phyloP scores from a whole-genome alignment of 495 filamentous ascomycete genomes.

The Cetradonia linearis region DNA sequence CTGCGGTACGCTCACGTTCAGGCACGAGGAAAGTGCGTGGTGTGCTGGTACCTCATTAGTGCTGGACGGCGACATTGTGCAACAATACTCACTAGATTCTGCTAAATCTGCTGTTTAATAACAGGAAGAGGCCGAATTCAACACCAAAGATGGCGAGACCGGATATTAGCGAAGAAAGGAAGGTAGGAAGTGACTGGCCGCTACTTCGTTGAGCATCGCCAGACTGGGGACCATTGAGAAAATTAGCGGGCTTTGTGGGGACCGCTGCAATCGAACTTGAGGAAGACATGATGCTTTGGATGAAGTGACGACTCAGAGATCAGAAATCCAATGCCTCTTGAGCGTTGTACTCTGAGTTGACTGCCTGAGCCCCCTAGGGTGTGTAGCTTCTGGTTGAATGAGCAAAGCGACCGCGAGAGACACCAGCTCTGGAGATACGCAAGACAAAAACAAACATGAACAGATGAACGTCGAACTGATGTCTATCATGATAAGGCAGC shows the following conservation, averaged over 20 bases:
- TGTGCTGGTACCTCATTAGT: constrained; percentile 42
- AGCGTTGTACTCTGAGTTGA: neutral
- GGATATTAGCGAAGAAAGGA: constrained; percentile 65
- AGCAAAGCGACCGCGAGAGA: neutral
- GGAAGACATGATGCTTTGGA: constrained; percentile 8
- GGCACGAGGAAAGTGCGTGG: constrained; percentile 88
- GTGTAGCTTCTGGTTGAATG: neutral
- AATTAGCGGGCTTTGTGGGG: constrained; percentile 30
- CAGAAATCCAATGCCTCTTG: neutral
- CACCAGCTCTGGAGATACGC: neutral
- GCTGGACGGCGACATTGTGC: constrained; percentile 2
- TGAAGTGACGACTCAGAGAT: neutral
- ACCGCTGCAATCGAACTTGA: constrained; percentile 21
- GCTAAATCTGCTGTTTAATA: constrained; percentile 66
- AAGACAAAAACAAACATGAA: neutral
- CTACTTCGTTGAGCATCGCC: constrained; percentile 37
- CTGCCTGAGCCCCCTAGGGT: neutral
- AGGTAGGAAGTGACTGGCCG: constrained; percentile 44
- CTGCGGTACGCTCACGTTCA: constrained; percentile 67
- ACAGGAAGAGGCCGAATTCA: constrained; percentile 64
- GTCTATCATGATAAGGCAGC: neutral
- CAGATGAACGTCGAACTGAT: neutral
- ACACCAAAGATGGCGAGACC: constrained; percentile 67
- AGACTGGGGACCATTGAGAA: constrained; percentile 33
- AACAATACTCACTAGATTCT: constrained; percentile 67